Evolutionary conservation across 257 asterid species (phyloP), one percentile per base, ranked within the genome.

Genomic region (Fraxinus anomala): DNA sequence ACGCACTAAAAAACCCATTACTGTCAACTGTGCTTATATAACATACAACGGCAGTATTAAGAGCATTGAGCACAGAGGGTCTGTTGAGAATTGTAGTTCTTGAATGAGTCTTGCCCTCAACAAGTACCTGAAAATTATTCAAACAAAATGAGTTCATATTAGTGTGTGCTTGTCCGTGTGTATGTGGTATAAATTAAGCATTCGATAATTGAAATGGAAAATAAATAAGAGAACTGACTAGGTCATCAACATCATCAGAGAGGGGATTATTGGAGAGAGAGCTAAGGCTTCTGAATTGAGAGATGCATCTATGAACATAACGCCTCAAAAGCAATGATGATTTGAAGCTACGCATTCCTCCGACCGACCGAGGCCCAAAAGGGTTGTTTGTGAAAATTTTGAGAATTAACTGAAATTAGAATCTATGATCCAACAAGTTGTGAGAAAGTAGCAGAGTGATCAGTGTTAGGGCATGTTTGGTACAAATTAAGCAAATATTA

Each of bases 81-180:
- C 99, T 85, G 82, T 96, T 93, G 79, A 96, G 92, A 80, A 93
- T 82, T 42, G 98, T 98, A 73, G 91, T 96, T 89, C 97, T 91
- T 36, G 97, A 92, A 83, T 83, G 75, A 69, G 86, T 89, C 78
- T 86, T 89, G 54, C 90, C 91, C 87, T 96, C 99, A 79, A 89
- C 97, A 75, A 89, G 49, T 16, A 96, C 99, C 99, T 96, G 91
- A 76, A 68, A 80, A 14, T 77, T 42, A 74, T 44, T 73, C 54
- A 44, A 9, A 10, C 1, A 6, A 42, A n/a, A 33, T 36, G 47
- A 66, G 56, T 34, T 3, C 40, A 63, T 61, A 21, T 11, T 24
- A 23, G 6, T 9, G 33, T 10, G 68, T 24, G 14, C n/a, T 2
- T 21, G 33, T 23, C 33, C 33, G 13, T 23, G 16, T 9, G 26